phyloP scores from a whole-genome alignment of 1,139 yeast genomes.

The Kodamaea anthophila region DNA sequence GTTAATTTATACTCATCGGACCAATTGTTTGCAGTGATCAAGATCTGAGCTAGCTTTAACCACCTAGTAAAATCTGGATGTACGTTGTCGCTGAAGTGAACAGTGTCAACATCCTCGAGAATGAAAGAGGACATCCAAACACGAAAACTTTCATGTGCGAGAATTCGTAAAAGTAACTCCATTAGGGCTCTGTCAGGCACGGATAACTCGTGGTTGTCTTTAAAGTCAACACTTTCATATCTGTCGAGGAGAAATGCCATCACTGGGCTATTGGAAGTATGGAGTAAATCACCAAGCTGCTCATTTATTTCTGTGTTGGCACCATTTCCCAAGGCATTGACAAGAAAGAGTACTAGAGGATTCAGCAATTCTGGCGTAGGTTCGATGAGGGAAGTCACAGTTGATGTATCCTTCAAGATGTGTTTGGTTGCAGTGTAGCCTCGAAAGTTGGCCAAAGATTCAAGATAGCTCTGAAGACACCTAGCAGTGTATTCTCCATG shows the following conservation, averaged over 20 bases:
- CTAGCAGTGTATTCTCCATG: conserved; percentile 7
- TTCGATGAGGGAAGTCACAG: too few relatives aligned
- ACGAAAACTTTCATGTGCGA: conserved; percentile 15
- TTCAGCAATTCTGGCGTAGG: too few relatives aligned
- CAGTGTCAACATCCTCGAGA: conserved; percentile 2
- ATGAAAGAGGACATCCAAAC: conserved; percentile 7
- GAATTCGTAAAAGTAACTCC: conserved; percentile 7
- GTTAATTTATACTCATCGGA: conserved; percentile 40
- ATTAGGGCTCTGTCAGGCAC: conserved; percentile 5
- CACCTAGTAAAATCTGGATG: conserved; percentile 8
- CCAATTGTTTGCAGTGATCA: conserved; percentile 50
- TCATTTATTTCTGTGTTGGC: too few relatives aligned
- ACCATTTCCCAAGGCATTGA: conserved; percentile 3
- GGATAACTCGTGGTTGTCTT: conserved; percentile 3
- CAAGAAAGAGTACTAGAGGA: conserved; percentile 7
- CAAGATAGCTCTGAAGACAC: conserved; percentile 9
- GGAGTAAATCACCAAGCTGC: too few relatives aligned
- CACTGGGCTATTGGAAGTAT: conserved; percentile 4
- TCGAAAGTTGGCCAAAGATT: conserved; percentile 11
- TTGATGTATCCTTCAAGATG: not conserved
- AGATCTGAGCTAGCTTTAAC: conserved; percentile 31
- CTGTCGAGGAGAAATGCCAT: conserved; percentile 7
- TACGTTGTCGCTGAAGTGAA: conserved; percentile 6
- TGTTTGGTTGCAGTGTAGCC: conserved; percentile 2
- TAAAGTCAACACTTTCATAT: conserved; percentile 10